Evolutionary conservation across 768 basidiomycete genomes (phyloP).

Genomic region (Inosperma sp.): DNA sequence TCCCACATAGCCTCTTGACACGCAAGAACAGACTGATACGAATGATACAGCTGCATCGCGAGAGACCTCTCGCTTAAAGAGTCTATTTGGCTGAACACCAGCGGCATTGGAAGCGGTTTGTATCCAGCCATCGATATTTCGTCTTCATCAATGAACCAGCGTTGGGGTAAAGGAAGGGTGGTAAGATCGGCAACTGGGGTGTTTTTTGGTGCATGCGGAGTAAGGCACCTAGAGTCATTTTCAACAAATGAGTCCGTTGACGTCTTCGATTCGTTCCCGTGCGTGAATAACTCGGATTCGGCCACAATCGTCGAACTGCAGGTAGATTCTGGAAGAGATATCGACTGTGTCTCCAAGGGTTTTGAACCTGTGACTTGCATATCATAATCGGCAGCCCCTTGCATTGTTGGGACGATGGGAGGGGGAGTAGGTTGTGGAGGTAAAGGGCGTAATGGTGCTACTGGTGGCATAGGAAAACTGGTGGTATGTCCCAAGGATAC

Average conservation of each 20-base stretch:
- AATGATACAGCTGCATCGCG: constrained; percentile 66
- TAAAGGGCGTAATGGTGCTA: constrained; percentile 58
- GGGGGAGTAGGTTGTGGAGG: constrained; percentile 42
- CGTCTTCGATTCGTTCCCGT: constrained; percentile 17
- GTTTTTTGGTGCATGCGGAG: background rate
- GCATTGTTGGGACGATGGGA: constrained; percentile 34
- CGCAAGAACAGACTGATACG: constrained; percentile 57
- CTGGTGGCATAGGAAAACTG: constrained; percentile 64
- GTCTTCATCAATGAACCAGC: constrained; percentile 42
- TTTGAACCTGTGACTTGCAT: no score
- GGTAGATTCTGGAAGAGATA: constrained; percentile 24
- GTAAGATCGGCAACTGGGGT: constrained; percentile 10
- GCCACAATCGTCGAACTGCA: constrained; percentile 30
- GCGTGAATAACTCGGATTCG: constrained; percentile 31
- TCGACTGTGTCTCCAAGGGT: no score
- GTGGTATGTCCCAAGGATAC: constrained; percentile 57
- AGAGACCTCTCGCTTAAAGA: constrained; percentile 55
- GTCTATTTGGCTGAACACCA: constrained; percentile 41
- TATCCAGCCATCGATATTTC: constrained; percentile 35
- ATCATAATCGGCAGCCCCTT: no score
- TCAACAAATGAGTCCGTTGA: background rate
- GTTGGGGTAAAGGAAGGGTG: constrained; percentile 26
- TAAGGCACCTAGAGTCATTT: background rate
- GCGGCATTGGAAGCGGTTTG: constrained; percentile 29
- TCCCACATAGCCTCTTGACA: constrained; percentile 79